A percentile compares a stretch with the other conserved stretches of the same genome.
Conservation (phyloP, 2,329 filamentous ascomycete genomes). For the Aspergillus ibericus region DNA sequence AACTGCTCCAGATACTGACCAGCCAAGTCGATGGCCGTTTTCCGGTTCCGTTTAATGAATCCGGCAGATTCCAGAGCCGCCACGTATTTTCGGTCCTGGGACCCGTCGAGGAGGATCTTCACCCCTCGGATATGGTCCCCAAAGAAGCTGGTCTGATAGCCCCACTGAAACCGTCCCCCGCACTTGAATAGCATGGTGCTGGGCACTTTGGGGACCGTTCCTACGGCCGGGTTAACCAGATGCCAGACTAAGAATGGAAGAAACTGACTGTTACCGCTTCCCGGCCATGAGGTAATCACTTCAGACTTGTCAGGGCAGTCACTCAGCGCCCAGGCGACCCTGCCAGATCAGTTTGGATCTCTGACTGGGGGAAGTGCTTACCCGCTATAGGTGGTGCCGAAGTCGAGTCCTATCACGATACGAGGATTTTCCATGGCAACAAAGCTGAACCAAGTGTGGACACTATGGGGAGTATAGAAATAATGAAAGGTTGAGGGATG, state of each 20-base stretch:
- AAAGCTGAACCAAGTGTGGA: background rate
- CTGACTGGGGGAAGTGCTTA: background rate
- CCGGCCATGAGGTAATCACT: slow-evolving; percentile 27
- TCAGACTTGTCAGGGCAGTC: slow-evolving; percentile 16
- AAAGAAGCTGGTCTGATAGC: slow-evolving; percentile 21
- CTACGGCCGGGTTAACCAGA: slow-evolving; percentile 8
- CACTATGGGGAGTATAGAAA: background rate
- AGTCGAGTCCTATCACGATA: slow-evolving; percentile 30
- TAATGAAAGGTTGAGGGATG: no score
- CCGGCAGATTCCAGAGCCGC: slow-evolving; percentile 2
- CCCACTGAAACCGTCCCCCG: slow-evolving; percentile 19
- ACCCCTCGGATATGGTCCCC: slow-evolving; percentile 26
- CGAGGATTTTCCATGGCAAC: background rate
- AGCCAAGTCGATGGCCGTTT: slow-evolving; percentile 5
- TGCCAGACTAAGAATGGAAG: background rate
- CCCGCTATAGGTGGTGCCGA: slow-evolving; percentile 35
- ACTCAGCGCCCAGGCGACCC: slow-evolving; percentile 22
- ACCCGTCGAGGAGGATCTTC: slow-evolving; percentile 24
- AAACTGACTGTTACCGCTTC: slow-evolving; percentile 23
- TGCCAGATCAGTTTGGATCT: background rate
- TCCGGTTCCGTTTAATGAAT: background rate
- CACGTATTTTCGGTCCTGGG: slow-evolving; percentile 4
- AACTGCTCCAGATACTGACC: slow-evolving; percentile 14
- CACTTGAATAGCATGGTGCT: slow-evolving; percentile 15
- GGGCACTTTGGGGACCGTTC: slow-evolving; percentile 23